Evolutionary conservation across 495 filamentous ascomycete species (phyloP).

Genomic region (Penicillium waksmanii): DNA sequence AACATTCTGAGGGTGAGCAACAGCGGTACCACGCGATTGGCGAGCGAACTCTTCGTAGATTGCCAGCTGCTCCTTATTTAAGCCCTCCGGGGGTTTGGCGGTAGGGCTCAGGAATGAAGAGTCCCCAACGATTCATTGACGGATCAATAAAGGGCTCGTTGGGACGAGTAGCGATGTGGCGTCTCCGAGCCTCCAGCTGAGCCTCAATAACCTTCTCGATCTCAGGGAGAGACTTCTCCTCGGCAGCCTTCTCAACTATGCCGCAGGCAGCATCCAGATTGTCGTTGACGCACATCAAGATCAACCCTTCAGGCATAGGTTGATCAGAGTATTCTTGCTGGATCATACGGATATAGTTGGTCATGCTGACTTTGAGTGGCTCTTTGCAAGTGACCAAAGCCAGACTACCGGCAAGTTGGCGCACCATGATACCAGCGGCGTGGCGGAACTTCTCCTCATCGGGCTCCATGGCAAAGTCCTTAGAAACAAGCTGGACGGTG

Average conservation of each 20-base stretch:
- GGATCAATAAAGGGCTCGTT: conserved; percentile 83
- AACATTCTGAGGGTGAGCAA: conserved; percentile 57
- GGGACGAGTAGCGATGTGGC: conserved; percentile 69
- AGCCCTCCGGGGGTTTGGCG: conserved; percentile 78
- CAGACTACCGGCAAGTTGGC: conserved; percentile 87
- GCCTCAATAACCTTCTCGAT: conserved; percentile 88
- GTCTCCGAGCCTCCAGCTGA: conserved; percentile 72
- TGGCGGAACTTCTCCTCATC: conserved; percentile 84
- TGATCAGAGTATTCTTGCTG: conserved; percentile 67
- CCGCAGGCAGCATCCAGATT: conserved; percentile 92
- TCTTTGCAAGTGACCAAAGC: conserved; percentile 98
- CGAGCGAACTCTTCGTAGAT: conserved; percentile 96
- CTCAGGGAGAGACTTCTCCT: conserved; percentile 88
- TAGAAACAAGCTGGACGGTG: conserved; percentile 87
- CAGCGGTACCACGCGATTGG: conserved; percentile 63
- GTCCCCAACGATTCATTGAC: conserved; percentile 79
- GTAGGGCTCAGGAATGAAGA: conserved; percentile 88
- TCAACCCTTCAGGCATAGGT: conserved; percentile 81
- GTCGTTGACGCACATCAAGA: conserved; percentile 97
- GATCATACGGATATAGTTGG: conserved; percentile 90
- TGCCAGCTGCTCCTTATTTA: conserved; percentile 84
- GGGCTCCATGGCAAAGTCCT: conserved; percentile 92
- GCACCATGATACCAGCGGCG: conserved; percentile 88
- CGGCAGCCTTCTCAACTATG: conserved; percentile 91
- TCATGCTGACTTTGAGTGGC: conserved; percentile 91